Evolutionary conservation across 495 filamentous ascomycete genomes (phyloP), one percentile per base, ranked within the genome.

Genomic region (Elasticomyces elasticus): DNA sequence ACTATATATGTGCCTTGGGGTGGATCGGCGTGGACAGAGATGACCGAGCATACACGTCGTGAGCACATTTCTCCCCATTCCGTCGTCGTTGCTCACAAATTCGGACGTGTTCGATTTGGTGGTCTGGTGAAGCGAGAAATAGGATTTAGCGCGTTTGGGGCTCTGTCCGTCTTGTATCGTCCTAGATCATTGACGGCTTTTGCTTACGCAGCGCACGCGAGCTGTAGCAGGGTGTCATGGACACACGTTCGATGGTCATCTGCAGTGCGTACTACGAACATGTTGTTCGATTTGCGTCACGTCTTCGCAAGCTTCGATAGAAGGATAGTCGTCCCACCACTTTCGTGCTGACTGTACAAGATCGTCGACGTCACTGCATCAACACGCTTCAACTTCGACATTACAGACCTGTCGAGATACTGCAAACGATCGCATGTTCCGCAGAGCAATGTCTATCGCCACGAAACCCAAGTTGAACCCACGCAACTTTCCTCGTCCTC

Each of bases 401-500:
- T 2, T 46, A 19, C 24, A 30, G 25, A 25, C 23, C 17, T 17
- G 22, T 17, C n/a, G n/a, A 47, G 22, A 23, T 9, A n/a, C 6
- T 9, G 31, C 31, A 10, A 26, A 19, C 20, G 2, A 22, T 31
- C 31, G 31, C 40, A 55, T 61, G 58, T 45, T 61, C 31, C 42
- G 50, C 37, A 12, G 42, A 45, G 49, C 52, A 23, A 61, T 61
- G 58, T 5, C 48, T 13, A 45, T 49, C 30, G 69, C 66, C 69
- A 17, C 64, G 67, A 55, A 43, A 49, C n/a, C 47, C 17, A 73
- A 72, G 60, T 66, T 72, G 27, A 75, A 74, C 61, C 67, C 76
- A 35, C 73, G 77, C 46, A 67, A 59, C 52, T 81, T 80, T 61
- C 78, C 78, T n/a, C 74, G 78, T n/a, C 78, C 77, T 3, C 78